Conservation (phyloP, 176 grass and related monocot species). For the Musa beccarii region DNA sequence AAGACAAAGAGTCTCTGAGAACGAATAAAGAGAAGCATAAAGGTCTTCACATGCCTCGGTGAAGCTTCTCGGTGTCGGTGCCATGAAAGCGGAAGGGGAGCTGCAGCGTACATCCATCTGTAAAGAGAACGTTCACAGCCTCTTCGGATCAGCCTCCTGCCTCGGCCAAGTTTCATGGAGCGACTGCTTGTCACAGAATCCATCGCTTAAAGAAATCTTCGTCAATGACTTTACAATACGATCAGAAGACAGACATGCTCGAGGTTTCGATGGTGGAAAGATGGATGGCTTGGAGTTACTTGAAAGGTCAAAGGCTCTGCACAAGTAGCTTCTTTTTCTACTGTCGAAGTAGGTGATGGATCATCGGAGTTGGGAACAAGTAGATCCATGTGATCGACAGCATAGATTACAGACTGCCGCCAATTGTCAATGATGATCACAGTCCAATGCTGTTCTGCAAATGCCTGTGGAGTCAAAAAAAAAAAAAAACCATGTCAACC, state of each 20-base stretch:
- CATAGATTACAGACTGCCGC: not conserved
- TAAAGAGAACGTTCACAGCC: not conserved
- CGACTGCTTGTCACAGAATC: slow-evolving; percentile 10
- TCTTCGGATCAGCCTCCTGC: too few species aligned
- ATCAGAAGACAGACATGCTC: slow-evolving; percentile 8
- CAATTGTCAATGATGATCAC: not conserved
- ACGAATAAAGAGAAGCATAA: not conserved
- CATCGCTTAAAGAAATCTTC: not conserved
- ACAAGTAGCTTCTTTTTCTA: not conserved
- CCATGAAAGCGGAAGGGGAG: too few species aligned
- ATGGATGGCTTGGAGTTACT: not conserved
- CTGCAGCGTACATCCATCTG: too few species aligned
- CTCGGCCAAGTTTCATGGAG: not conserved
- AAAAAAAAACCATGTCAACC: not conserved
- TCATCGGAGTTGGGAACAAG: not conserved
- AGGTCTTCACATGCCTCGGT: not conserved
- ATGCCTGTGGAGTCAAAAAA: not conserved
- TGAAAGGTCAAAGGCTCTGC: not conserved
- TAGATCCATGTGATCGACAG: slow-evolving; percentile 1
- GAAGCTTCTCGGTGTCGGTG: not conserved
- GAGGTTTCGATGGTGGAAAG: not conserved
- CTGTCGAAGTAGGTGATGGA: not conserved
- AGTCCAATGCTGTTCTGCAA: not conserved
- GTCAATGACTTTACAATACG: not conserved
- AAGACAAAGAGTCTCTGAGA: not conserved